Evolutionary conservation across 78 protist genomes (phyloP), one percentile per base, ranked within the genome.

Genomic region (Speleostelium caveatum): DNA sequence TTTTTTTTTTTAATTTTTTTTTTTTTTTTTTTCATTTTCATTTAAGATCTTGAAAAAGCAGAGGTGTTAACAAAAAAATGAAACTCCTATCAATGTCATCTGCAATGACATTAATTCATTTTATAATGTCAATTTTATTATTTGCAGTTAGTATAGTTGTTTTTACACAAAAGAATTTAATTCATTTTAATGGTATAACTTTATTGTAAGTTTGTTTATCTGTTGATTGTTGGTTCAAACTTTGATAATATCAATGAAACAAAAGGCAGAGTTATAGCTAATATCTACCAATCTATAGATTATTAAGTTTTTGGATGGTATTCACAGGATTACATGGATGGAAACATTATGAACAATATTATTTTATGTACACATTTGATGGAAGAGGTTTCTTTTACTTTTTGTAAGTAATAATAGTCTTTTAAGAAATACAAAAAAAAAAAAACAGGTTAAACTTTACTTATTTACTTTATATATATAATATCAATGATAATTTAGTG

Each of bases 371-470:
- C 28, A 78, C 87, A 26, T 78, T 38, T 51, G 41, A 41, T 10
- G 87, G 87, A 10, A 78, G 87, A 78, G 87, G 87, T 49, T 69
- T 78, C 17, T 78, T 78, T 66, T 78, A 78, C 65, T 62, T 78
- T 53, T 39, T 78, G 87, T 78, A 65, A 22, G 71, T 59, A 17
- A 10, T 69, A 24, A 69, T 1, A 4, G 19, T 35, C 19, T 24
- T 35, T 22, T n/a, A n/a, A n/a, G n/a, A n/a, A n/a, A n/a, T n/a
- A n/a, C n/a, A n/a, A n/a, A n/a, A n/a, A n/a, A n/a, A n/a, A n/a
- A n/a, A n/a, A n/a, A n/a, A n/a, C n/a, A n/a, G n/a, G n/a, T n/a
- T n/a, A n/a, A n/a, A n/a, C n/a, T n/a, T n/a, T n/a, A n/a, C n/a
- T 30, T 61, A 4, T 6, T 59, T 8, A 21, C 10, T 62, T 2